Evolutionary conservation across 108 stramenopile species (phyloP).

Genomic region (Schizochytrium sp.): DNA sequence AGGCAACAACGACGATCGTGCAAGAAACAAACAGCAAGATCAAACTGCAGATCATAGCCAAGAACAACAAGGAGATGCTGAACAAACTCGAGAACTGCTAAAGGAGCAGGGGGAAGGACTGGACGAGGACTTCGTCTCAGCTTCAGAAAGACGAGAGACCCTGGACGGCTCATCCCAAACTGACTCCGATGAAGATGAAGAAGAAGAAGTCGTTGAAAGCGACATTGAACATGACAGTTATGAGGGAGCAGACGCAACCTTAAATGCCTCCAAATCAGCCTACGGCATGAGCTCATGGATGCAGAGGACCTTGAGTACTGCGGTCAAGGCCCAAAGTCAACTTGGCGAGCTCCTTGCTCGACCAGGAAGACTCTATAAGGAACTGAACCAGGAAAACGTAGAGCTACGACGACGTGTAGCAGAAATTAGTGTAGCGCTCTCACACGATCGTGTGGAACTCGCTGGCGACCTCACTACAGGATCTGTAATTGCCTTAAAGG

Average conservation of each 20-base stretch:
- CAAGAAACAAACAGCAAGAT: too few species aligned
- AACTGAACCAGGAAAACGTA: neutral
- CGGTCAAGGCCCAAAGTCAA: conserved; percentile 34
- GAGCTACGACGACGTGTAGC: neutral
- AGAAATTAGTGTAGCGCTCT: neutral
- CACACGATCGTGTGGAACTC: neutral
- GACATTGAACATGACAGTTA: neutral
- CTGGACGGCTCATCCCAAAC: too few species aligned
- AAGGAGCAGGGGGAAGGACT: neutral
- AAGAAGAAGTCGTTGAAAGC: neutral
- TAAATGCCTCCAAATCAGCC: neutral
- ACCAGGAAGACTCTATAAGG: conserved; percentile 23
- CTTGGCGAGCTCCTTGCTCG: conserved; percentile 38
- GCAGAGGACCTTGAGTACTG: conserved; percentile 23
- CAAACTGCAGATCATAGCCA: too few species aligned
- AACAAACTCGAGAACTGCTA: too few species aligned
- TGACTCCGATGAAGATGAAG: neutral
- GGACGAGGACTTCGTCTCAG: neutral
- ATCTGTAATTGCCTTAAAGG: neutral
- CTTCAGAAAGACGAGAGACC: neutral
- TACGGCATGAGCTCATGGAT: conserved; percentile 13
- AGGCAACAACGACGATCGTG: neutral
- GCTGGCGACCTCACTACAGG: conserved; percentile 16
- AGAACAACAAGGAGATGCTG: too few species aligned
- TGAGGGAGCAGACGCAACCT: neutral